Evolutionary conservation across 352 stramenopile species (phyloP), one percentile per base, ranked within the genome.

Genomic region (Elongisporangium undulatum): DNA sequence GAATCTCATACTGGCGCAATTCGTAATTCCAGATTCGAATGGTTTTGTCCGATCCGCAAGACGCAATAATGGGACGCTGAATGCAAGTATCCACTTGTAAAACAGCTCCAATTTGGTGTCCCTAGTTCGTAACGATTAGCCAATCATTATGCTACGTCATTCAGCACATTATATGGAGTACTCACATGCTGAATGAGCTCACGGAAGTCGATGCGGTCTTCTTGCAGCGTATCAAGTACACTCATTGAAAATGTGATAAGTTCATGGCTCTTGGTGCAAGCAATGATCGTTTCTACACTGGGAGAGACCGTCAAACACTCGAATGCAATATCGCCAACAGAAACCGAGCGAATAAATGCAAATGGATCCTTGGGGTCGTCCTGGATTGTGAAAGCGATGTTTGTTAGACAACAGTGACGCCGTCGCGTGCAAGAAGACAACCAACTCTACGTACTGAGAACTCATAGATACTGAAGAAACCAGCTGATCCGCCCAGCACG

Each of bases 1-100:
- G 60, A 1, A 94, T 57, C 29, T 94, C 85, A 56, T 90, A 92
- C 16, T 71, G 51, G 16, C 58, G 56, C 4, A 82, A 29, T n/a
- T 89, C 72, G 50, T 89, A 94, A 62, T 97, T 96, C 92, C 91
- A 97, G 12, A 97, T 63, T 29, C 90, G 75, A 16, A 97, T 67
- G 2, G 82, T 94, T 49, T 88, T 87, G 68, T 98, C 90, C 0
- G 76, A 67, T 17, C 89, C 89, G 39, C 84, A 94, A 6, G 89
- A 91, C 1, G 74, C 88, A 3, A 97, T 21, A 22, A 97, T 75
- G 9, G 85, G 85, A 12, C 94, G 89, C 45, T 90, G 84, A 20
- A 96, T 60, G 63, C 91, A 96, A 0, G 82, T 69, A 56, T 97
- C 87, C 2, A 94, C 57, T 51, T 90, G 87, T 13, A 97, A 56